Evolutionary conservation across 164 flowering plant genomes (phyloP).

Genomic region (Berberis vulgaris): DNA sequence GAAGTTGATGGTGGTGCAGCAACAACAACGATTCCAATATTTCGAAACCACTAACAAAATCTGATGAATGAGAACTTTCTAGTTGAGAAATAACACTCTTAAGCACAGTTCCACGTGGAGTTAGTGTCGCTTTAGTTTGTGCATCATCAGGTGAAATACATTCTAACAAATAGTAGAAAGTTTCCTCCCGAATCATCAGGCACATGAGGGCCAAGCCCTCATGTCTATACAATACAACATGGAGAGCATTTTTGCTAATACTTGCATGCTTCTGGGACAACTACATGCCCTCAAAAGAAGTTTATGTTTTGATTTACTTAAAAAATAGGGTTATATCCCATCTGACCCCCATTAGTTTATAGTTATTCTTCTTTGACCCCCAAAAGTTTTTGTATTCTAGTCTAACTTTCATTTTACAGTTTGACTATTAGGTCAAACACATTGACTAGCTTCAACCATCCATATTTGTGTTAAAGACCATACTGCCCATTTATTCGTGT

Average conservation of each 20-base stretch:
- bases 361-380: no score
- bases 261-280: no score
- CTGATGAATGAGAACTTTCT: constrained; percentile 9
- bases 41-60: constrained; percentile 32
- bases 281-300: no score
- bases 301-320: no score
- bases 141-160: constrained; percentile 9
- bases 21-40: constrained; percentile 25
- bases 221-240: constrained; percentile 4
- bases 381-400: no score
- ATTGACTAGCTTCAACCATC: no score
- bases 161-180: constrained; percentile 12
- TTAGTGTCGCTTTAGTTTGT: constrained; percentile 7
- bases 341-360: no score
- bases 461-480: no score
- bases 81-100: constrained; percentile 4
- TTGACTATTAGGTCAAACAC: no score
- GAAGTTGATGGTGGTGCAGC: constrained; percentile 16
- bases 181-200: constrained; percentile 5
- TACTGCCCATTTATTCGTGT: no score
- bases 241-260: background rate
- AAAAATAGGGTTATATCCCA: no score
- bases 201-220: constrained; percentile 9
- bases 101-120: constrained; percentile 2
- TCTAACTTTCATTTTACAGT: no score